Conservation (phyloP, 116 monocot genomes). For the Phalaenopsis hybrid region DNA sequence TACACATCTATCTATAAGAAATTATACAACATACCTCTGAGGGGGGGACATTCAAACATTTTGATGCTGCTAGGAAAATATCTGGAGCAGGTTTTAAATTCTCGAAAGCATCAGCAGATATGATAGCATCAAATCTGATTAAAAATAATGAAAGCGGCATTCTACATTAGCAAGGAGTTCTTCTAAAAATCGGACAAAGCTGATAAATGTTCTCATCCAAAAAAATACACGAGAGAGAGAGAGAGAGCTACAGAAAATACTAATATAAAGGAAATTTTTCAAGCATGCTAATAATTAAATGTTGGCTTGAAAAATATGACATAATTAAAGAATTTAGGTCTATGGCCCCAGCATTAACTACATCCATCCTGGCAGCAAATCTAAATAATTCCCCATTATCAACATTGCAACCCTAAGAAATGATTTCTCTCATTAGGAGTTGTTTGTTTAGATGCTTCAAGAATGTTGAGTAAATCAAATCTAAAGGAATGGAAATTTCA, state of each 20-base stretch:
- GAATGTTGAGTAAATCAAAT: no score
- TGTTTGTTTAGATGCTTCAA: no score
- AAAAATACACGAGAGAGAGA: not conserved
- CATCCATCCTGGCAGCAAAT: not conserved
- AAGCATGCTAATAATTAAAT: not conserved
- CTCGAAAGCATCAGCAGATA: slow-evolving; percentile 95
- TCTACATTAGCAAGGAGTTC: not conserved
- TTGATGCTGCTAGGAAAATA: slow-evolving; percentile 91
- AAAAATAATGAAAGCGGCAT: not conserved
- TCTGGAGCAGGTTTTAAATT: slow-evolving; percentile 98
- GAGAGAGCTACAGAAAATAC: not conserved
- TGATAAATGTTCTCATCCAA: not conserved
- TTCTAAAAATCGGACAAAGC: not conserved
- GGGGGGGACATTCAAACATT: slow-evolving; percentile 48
- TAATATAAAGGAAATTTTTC: not conserved
- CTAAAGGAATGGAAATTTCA: no score
- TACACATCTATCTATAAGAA: not conserved
- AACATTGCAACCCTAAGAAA: no score
- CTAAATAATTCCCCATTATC: not conserved
- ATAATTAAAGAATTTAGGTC: not conserved
- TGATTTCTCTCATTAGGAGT: no score
- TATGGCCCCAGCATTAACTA: not conserved
- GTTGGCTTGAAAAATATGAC: no score
- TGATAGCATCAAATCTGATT: slow-evolving; percentile 82
- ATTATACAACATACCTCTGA: slow-evolving; percentile 48